Evolutionary conservation across 208 protist species (phyloP), one percentile per base, ranked within the genome.

Genomic region (Herpetomonas muscarum): DNA sequence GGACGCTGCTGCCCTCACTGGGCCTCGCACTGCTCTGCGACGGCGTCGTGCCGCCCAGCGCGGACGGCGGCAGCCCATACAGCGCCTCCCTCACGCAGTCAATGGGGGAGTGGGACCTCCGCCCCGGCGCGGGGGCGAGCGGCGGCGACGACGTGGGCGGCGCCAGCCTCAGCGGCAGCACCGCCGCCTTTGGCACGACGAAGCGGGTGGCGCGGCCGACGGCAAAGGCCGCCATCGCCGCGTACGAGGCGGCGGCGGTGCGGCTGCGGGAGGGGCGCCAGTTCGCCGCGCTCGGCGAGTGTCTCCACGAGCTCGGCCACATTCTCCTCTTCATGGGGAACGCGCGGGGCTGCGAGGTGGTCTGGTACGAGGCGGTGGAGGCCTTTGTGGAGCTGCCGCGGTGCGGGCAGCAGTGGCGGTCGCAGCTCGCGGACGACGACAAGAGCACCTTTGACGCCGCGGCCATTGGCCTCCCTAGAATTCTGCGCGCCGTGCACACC

Each of bases 251-350:
- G 15, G 66, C 78, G 19, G 75, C 65, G 24, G 52, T 64, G 22
- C 62, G 72, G 1, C 63, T 93, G 22, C 79, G 80, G 34, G 36
- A 76, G 25, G 66, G 71, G 6, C 69, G 81, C 17, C 65, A 81
- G 12, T 79, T 90, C 64, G 71, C 70, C 1, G 65, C 63, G 10
- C 79, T 89, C 28, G 76, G 78, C 3, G 81, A 91, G 63, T 85
- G 80, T 41, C 57, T 93, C n/a, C 68, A 70, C 45, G 83, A 93
- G 55, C 47, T 86, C 49, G 87, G 80, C 1, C 61, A 69, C 42
- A 47, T 93, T 24, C 70, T 81, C 56, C 37, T 74, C 13, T 28
- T 76, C 13, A 73, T 79, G 37, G 65, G 74, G 55, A 64, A 68
- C 32, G 64, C 58, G 32, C 44, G 22, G 24, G 65, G 60, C 45